Base-by-base conservation (phyloP, 352 stramenopile species). In the Globisporangium middletonii region DNA sequence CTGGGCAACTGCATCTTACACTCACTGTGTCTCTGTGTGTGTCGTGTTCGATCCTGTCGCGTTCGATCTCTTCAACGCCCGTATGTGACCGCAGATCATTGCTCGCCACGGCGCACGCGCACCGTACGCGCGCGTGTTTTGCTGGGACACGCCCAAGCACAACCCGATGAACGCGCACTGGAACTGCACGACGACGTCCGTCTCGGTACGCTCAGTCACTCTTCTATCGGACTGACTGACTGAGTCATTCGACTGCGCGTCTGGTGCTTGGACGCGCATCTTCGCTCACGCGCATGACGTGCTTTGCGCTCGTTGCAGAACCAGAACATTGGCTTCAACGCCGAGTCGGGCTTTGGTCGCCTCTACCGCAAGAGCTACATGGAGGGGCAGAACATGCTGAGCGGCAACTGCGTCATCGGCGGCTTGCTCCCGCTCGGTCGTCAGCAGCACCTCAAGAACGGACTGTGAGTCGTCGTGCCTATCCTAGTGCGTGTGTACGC, bases 291-390 rank as follows among this genome's bases (percentile, higher is more conserved):
- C 33, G 7, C 33, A 38, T 41, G 46, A 51, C 30, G 4, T 11
- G 27, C 45, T 13, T 16, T 23, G 33, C 26, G 43, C 11, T 3
- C 7, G 5, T 38, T 55, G 23, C 45, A 94, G 84, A 89, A 80
- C 11, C 82, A 92, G 66, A 72, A 92, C 41, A 85, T 92, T 57
- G 80, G 70, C 28, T 69, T 63, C 28, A 69, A 81, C 16, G 50
- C 65, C 26, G n/a, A 64, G 0, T 77, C 66, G 49, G 84, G 79
- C 0, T 92, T 79, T 46, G 84, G 84, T 2, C 77, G 85, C 3
- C 59, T 94, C 62, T 94, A 92, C 63, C 69, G 70, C 55, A 94
- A 94, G 63, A 72, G 68, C 26, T 94, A 93, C 67, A 69, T 91
- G 59, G 62, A 83, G 33, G 72, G 79, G 15, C 66, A 77, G 65